Base-by-base conservation (phyloP, 2,329 filamentous ascomycete species). In the Botryotinia convoluta region DNA sequence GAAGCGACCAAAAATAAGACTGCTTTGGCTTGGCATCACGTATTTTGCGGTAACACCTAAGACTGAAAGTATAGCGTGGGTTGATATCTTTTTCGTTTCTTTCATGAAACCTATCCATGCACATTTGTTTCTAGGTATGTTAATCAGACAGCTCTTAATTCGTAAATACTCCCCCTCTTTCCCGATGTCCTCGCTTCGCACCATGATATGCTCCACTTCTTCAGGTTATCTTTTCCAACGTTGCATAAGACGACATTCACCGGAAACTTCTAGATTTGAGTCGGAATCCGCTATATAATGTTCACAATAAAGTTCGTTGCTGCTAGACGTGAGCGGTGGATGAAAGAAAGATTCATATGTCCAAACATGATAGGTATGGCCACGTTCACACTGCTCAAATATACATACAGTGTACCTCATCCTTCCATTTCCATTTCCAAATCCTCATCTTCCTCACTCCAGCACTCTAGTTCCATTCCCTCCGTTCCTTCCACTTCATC, bases 261-360 rank as follows among this genome's bases (percentile, higher is more conserved):
- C 22, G n/a, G 9, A 1, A 10, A 5, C 5, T 2, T 29, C 16
- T 8, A 8, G 7, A 7, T 4, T 20, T 4, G 8, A 9, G 8
- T 61, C 35, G 5, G 22, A 22, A 12, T 48, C 20, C 2, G 4
- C 3, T 35, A 10, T 35, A 1, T 20, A 7, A n/a, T 18, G 6
- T 1, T 26, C 7, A 29, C 12, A 6, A 0, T 20, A 1, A 2
- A 54, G 0, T 39, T 16, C 5, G 8, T 20, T 45, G 14, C 42
- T 42, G 10, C 20, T 42, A 35, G n/a, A 26, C 7, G 18, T 29
- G 37, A 35, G 18, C 26, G n/a, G 18, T 29, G 35, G n/a, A 22
- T 35, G 18, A 16, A 26, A 26, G 64, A 22, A n/a, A 45, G 5
- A 22, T 48, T 29, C 12, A 26, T 7, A 20, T 26, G 10, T 35